Conservation (phyloP, 768 basidiomycete genomes). For the Scleroderma citrinum region DNA sequence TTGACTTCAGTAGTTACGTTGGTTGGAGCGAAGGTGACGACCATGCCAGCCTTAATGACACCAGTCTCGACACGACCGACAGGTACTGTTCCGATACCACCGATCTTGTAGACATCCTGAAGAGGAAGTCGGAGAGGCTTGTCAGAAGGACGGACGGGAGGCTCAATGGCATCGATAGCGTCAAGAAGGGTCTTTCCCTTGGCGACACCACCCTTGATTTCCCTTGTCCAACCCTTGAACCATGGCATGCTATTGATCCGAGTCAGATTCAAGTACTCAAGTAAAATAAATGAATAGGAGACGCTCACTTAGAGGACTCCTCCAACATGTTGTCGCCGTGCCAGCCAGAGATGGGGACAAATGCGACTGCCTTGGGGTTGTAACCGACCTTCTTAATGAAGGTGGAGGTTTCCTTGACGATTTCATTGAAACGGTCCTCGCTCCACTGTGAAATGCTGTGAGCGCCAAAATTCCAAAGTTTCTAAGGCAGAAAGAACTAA, state of each 20-base stretch:
- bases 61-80: constrained; percentile 99
- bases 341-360: constrained; percentile 99
- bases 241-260: constrained; percentile 81
- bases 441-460: constrained; percentile 66
- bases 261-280: constrained; percentile 1
- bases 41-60: constrained; percentile 99
- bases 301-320: constrained; percentile 84
- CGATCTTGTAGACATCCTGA: constrained; percentile 99
- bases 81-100: constrained; percentile 99
- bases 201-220: constrained; percentile 84
- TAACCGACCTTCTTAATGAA: constrained; percentile 99
- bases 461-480: not conserved
- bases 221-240: constrained; percentile 99
- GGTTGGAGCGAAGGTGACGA: constrained; percentile 93
- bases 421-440: constrained; percentile 99
- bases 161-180: constrained; percentile 99
- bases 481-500: constrained; percentile 24
- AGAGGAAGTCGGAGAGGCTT: constrained; percentile 99
- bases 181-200: constrained; percentile 99
- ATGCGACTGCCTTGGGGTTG: constrained; percentile 97
- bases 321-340: constrained; percentile 99
- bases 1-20: constrained; percentile 99
- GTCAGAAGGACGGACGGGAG: constrained; percentile 93
- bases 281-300: not conserved
- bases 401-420: constrained; percentile 93